phyloP scores from a whole-genome alignment of 2,329 filamentous ascomycete species.

The Fusarium dimerum region DNA sequence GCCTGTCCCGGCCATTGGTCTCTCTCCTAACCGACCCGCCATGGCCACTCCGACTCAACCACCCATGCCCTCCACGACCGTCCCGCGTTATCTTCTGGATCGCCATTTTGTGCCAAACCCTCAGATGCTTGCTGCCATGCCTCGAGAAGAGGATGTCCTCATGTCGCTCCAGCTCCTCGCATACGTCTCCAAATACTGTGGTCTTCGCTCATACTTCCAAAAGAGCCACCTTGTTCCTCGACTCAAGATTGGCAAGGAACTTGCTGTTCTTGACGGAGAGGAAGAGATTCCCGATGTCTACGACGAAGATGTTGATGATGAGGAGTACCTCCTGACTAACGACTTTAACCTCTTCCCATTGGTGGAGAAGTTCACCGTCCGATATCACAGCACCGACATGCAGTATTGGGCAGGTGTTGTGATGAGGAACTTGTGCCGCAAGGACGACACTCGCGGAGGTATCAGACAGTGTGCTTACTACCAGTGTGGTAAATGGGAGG shows the following conservation, averaged over 20 bases:
- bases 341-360: constrained; percentile 98
- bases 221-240: constrained; percentile 89
- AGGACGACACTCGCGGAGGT: constrained; percentile 91
- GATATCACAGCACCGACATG: constrained; percentile 95
- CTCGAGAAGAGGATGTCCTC: constrained; percentile 93
- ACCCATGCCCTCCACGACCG: constrained; percentile 67
- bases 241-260: constrained; percentile 84
- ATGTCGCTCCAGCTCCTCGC: constrained; percentile 97
- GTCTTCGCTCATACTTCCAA: constrained; percentile 92
- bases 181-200: constrained; percentile 98
- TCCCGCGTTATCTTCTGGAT: constrained; percentile 79
- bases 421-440: constrained; percentile 97
- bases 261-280: constrained; percentile 76
- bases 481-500: constrained; percentile 97
- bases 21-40: constrained; percentile 72
- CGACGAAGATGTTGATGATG: constrained; percentile 65
- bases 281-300: constrained; percentile 43
- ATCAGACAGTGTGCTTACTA: constrained; percentile 98
- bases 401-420: constrained; percentile 99
- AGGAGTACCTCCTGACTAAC: constrained; percentile 88
- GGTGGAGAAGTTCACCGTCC: constrained; percentile 96
- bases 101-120: constrained; percentile 68
- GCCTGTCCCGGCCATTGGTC: constrained; percentile 65
- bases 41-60: constrained; percentile 74
- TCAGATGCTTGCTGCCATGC: constrained; percentile 85